A percentile compares a stretch with the other conserved stretches of the same genome.
phyloP scores from a whole-genome alignment of 495 filamentous ascomycete species.

The Talaromyces nanjingensis region DNA sequence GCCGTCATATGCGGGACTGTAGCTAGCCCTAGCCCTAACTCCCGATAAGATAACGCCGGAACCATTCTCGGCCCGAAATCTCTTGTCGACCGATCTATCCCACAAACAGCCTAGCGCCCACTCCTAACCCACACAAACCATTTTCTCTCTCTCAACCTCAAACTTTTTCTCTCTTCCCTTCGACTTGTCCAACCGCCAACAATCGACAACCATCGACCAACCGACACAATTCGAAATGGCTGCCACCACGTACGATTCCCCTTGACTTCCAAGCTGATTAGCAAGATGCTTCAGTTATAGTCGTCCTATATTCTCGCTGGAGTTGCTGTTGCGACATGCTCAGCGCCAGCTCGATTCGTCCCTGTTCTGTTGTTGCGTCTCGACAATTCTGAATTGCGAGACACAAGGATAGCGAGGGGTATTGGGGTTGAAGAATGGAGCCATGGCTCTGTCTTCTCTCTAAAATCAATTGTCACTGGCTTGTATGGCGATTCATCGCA shows the following conservation, averaged over 20 bases:
- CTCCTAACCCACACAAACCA: conserved; percentile 27
- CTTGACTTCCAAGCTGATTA: conserved; percentile 32
- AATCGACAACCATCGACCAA: conserved; percentile 25
- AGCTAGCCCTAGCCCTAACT: conserved; percentile 7
- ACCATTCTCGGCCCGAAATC: neutral
- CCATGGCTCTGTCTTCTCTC: conserved; percentile 54
- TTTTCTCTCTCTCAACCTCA: conserved; percentile 15
- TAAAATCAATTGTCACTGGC: conserved; percentile 63
- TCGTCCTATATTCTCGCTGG: conserved; percentile 71
- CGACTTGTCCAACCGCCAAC: conserved; percentile 25
- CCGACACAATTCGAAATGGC: conserved; percentile 31
- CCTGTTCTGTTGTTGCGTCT: conserved; percentile 42
- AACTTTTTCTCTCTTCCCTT: conserved; percentile 23
- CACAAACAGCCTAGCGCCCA: conserved; percentile 14
- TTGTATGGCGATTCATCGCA: conserved; percentile 9
- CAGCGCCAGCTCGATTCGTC: conserved; percentile 79
- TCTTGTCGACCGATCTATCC: neutral
- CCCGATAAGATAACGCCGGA: conserved; percentile 9
- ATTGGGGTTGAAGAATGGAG: conserved; percentile 63
- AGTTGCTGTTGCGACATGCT: conserved; percentile 40
- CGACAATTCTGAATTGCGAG: conserved; percentile 27
- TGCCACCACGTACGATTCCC: conserved; percentile 58
- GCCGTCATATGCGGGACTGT: conserved; percentile 1
- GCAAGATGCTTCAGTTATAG: conserved; percentile 55
- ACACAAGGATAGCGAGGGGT: conserved; percentile 57